Conservation (phyloP, 495 filamentous ascomycete species). For the Oleoguttula mirabilis region DNA sequence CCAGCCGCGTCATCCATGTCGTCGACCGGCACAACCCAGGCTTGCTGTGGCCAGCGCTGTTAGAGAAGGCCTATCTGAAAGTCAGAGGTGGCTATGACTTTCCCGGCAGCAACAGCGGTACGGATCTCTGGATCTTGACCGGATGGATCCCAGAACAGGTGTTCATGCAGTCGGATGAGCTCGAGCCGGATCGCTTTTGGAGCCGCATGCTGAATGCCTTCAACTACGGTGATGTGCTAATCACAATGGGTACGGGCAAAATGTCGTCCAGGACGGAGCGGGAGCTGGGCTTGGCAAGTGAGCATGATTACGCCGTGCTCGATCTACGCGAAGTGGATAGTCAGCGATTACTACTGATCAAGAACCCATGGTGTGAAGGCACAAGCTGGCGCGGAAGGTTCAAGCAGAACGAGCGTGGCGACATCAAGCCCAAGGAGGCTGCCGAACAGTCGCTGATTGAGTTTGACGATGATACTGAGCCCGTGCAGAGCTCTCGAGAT, state of each 20-base stretch:
- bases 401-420: neutral
- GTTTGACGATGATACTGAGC: neutral
- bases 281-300: constrained; percentile 65
- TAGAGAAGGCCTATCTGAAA: constrained; percentile 98
- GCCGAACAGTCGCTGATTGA: constrained; percentile 2
- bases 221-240: constrained; percentile 64
- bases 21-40: constrained; percentile 67
- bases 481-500: constrained; percentile 13
- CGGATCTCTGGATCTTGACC: constrained; percentile 78
- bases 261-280: constrained; percentile 61
- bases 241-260: constrained; percentile 82
- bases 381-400: constrained; percentile 48
- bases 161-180: constrained; percentile 70
- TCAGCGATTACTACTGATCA: constrained; percentile 61
- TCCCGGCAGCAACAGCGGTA: constrained; percentile 94
- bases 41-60: constrained; percentile 79
- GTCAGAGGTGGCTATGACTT: constrained; percentile 94
- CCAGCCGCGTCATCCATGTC: constrained; percentile 65
- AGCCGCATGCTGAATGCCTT: constrained; percentile 61
- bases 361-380: constrained; percentile 91
- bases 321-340: constrained; percentile 58
- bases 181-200: constrained; percentile 67
- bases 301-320: constrained; percentile 90
- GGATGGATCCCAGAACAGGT: constrained; percentile 97
- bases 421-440: neutral